Evolutionary conservation across 768 basidiomycete genomes (phyloP).

Genomic region (Suillus paluster): DNA sequence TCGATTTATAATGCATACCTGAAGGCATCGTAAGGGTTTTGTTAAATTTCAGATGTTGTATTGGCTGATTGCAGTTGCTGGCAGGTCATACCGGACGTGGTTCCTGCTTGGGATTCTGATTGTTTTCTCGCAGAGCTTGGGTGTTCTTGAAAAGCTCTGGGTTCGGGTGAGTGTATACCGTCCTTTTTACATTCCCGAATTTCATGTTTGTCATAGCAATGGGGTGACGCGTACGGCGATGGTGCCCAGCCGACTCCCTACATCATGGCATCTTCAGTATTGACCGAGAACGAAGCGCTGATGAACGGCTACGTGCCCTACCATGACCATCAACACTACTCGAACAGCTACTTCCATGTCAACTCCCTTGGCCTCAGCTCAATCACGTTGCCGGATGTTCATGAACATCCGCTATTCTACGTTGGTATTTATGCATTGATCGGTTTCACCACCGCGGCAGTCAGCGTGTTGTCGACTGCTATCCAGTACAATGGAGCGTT

Average conservation of each 20-base stretch:
- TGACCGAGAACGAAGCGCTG: conserved; percentile 34
- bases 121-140: conserved; percentile 25
- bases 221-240: conserved; percentile 30
- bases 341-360: conserved; percentile 22
- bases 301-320: conserved; percentile 29
- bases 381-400: conserved; percentile 48
- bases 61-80: background rate
- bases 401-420: conserved; percentile 71
- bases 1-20: conserved; percentile 68
- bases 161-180: conserved; percentile 23
- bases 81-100: conserved; percentile 39
- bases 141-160: conserved; percentile 36
- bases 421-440: conserved; percentile 69
- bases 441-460: conserved; percentile 51
- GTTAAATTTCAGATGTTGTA: background rate
- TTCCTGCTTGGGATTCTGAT: conserved; percentile 24
- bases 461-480: conserved; percentile 48
- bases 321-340: conserved; percentile 20
- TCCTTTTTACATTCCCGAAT: background rate
- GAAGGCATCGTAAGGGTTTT: conserved; percentile 57
- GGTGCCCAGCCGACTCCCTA: conserved; percentile 6
- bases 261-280: conserved; percentile 21
- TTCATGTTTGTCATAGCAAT: conserved; percentile 23
- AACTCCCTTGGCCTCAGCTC: conserved; percentile 20
- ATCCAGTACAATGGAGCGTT: conserved; percentile 63